These are phyloP conservation scores for Penicillium sp. DNA, from an alignment of 2,329 filamentous ascomycete genomes.

Conservation along the genomic window DNA sequence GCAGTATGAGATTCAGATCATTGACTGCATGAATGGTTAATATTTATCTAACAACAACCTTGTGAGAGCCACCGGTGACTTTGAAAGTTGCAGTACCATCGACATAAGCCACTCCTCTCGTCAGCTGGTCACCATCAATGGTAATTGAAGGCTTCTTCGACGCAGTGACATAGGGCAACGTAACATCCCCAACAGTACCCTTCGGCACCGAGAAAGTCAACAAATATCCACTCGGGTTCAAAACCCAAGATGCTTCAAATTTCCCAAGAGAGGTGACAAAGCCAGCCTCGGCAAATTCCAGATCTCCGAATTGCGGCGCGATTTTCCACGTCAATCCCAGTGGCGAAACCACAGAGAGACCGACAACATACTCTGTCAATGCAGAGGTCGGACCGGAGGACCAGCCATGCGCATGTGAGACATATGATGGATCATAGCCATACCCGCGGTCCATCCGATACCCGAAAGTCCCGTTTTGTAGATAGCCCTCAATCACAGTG, in stretches of 20 bases:
- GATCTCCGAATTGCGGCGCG: constrained; percentile 47
- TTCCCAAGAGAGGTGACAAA: constrained; percentile 49
- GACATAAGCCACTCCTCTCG: constrained; percentile 18
- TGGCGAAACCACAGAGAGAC: constrained; percentile 43
- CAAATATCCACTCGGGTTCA: constrained; percentile 16
- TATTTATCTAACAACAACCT: constrained; percentile 18
- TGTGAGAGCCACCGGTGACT: constrained; percentile 25
- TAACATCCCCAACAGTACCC: constrained; percentile 24
- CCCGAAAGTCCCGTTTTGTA: constrained; percentile 56
- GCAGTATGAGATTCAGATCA: not conserved
- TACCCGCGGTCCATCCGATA: constrained; percentile 58
- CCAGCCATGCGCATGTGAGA: constrained; percentile 48
- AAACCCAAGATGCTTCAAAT: constrained; percentile 35
- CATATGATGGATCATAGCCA: constrained; percentile 47
- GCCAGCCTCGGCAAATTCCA: constrained; percentile 46
- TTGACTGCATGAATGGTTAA: too few relatives aligned
- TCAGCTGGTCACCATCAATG: constrained; percentile 25
- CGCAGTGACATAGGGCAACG: constrained; percentile 23
- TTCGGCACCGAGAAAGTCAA: constrained; percentile 25
- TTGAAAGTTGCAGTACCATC: constrained; percentile 23
- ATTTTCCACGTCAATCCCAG: constrained; percentile 47
- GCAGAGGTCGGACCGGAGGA: constrained; percentile 45
- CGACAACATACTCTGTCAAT: constrained; percentile 48
- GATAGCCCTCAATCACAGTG: constrained; percentile 61
- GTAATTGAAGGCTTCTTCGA: constrained; percentile 27